Evolutionary conservation across 1,139 yeast species (phyloP).

Genomic region (Yamadazyma kanchanaburiensis): DNA sequence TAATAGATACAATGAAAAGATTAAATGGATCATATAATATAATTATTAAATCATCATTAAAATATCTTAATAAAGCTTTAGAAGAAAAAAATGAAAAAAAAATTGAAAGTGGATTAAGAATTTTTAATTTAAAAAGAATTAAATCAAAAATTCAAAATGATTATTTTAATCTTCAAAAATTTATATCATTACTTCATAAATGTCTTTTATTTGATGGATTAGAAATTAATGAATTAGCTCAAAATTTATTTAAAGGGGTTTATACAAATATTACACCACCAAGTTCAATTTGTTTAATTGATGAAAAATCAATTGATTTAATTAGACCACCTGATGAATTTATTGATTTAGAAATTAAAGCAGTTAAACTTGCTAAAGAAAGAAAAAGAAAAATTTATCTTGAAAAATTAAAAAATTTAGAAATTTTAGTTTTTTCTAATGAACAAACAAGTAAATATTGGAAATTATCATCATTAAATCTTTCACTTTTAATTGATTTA

Average conservation of each 20-base stretch:
- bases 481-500: slow-evolving; percentile 52
- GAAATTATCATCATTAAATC: slow-evolving; percentile 59
- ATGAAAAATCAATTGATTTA: slow-evolving; percentile 39
- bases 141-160: slow-evolving; percentile 57
- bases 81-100: slow-evolving; percentile 49
- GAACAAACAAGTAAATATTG: slow-evolving; percentile 53
- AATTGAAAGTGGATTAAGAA: slow-evolving; percentile 65
- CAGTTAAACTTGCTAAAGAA: slow-evolving; percentile 58
- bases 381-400: slow-evolving; percentile 46
- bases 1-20: slow-evolving; percentile 71
- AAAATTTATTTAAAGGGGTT: slow-evolving; percentile 47
- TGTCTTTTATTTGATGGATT: slow-evolving; percentile 61
- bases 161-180: slow-evolving; percentile 46
- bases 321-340: slow-evolving; percentile 65
- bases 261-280: slow-evolving; percentile 53
- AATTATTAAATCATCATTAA: slow-evolving; percentile 48
- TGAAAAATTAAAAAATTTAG: slow-evolving; percentile 39
- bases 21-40: slow-evolving; percentile 65
- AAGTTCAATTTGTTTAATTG: slow-evolving; percentile 55
- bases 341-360: slow-evolving; percentile 53
- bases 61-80: slow-evolving; percentile 51
- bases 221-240: slow-evolving; percentile 51
- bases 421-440: slow-evolving; percentile 38
- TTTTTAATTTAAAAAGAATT: slow-evolving; percentile 52
- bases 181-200: slow-evolving; percentile 46